Evolutionary conservation across 768 basidiomycete genomes (phyloP).

Genomic region (Trametes meyenii): DNA sequence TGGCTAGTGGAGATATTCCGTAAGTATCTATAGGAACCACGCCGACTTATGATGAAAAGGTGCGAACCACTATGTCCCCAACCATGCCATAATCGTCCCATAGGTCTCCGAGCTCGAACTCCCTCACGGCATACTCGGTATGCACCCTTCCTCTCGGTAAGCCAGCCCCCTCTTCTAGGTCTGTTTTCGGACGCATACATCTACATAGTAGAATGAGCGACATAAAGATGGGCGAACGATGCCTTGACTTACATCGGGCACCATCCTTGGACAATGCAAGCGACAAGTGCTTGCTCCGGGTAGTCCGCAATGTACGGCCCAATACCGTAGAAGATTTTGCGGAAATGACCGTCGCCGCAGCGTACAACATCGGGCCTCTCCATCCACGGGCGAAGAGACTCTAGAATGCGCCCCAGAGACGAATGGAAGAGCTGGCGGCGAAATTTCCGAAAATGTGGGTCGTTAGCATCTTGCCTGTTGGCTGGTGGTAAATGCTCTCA

Average conservation of each 20-base stretch:
- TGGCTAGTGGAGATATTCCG: constrained; percentile 15
- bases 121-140: constrained; percentile 6
- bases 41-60: background rate
- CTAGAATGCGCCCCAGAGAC: constrained; percentile 10
- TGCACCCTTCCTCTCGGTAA: background rate
- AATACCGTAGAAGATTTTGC: constrained; percentile 22
- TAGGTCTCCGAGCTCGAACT: constrained; percentile 6
- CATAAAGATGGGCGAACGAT: background rate
- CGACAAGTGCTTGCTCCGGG: constrained; percentile 26
- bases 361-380: constrained; percentile 14
- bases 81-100: constrained; percentile 23
- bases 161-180: background rate
- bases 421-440: constrained; percentile 23
- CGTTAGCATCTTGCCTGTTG: too few species aligned
- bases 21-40: background rate
- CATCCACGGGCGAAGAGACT: constrained; percentile 13
- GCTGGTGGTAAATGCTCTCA: too few species aligned
- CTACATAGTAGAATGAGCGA: background rate
- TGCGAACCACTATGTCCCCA: constrained; percentile 14
- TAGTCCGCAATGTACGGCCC: constrained; percentile 30
- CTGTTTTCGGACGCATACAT: background rate
- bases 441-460: constrained; percentile 21
- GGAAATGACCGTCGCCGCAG: constrained; percentile 22
- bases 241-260: constrained; percentile 15
- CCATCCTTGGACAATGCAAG: constrained; percentile 24